These are phyloP conservation scores for Aspergillus tanneri DNA, from an alignment of 2,329 filamentous ascomycete species.

Conservation along the genomic window DNA sequence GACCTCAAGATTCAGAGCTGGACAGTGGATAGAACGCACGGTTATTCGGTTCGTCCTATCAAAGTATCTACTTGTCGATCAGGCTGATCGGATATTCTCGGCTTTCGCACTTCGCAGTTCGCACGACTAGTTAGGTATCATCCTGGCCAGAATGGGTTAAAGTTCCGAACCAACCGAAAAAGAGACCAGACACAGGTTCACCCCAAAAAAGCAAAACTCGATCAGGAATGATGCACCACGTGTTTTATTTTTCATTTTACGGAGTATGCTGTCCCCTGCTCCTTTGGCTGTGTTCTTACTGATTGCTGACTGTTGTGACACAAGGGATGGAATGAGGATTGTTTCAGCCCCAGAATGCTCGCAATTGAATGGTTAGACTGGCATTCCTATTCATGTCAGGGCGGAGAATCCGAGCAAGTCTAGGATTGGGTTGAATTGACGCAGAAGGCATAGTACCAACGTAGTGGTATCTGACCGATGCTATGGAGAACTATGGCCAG, in stretches of 20 bases:
- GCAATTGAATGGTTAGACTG: background rate
- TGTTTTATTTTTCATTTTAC: background rate
- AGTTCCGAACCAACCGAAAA: no score
- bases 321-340: slow-evolving; percentile 15
- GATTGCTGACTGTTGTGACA: slow-evolving; percentile 18
- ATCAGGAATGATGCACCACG: background rate
- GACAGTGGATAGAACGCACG: background rate
- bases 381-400: slow-evolving; percentile 10
- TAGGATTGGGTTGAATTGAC: no score
- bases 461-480: background rate
- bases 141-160: no score
- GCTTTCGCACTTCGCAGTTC: no score
- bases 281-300: no score
- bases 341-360: slow-evolving; percentile 10
- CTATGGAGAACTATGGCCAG: background rate
- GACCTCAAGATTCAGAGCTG: background rate
- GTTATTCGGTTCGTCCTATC: background rate
- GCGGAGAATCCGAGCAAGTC: background rate
- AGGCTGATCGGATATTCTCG: background rate
- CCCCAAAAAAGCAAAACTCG: background rate
- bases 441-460: background rate
- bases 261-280: no score
- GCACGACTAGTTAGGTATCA: no score
- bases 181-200: background rate
- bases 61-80: background rate